These are phyloP conservation scores for Prunus yedoensis DNA, from an alignment of 331 rosid genomes.

Conservation along the genomic window DNA sequence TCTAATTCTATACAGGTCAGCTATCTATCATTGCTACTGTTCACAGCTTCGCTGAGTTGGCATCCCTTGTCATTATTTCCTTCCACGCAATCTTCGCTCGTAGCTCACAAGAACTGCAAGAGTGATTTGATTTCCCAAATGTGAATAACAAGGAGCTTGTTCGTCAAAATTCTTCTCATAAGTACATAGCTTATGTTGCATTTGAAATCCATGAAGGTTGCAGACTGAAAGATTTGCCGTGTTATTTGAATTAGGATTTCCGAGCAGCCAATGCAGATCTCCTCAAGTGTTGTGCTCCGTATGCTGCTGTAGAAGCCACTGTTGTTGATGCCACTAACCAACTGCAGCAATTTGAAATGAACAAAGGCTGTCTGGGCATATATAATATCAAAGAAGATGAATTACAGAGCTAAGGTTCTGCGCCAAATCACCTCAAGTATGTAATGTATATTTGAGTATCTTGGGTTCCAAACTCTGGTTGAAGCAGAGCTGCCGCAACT, in stretches of 20 bases:
- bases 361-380: not conserved
- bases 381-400: not conserved
- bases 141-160: not conserved
- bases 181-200: not conserved
- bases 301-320: constrained; percentile 60
- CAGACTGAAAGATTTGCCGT: not conserved
- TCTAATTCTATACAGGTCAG: not conserved
- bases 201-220: not conserved
- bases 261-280: constrained; percentile 28
- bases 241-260: constrained; percentile 20
- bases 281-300: constrained; percentile 55
- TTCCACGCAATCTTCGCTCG: not conserved
- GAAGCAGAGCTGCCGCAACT: constrained; percentile 84
- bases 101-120: not conserved
- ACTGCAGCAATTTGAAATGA: constrained; percentile 42
- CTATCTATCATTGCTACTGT: not conserved
- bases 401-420: not conserved
- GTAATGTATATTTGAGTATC: constrained; percentile 63
- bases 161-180: too few species aligned
- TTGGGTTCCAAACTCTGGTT: constrained; percentile 84
- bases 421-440: constrained; percentile 57
- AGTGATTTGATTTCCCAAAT: not conserved
- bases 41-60: too few species aligned
- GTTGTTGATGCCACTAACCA: constrained; percentile 94
- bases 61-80: not conserved